Conservation (phyloP, 2,329 filamentous ascomycete species). For the Neophaeococcomyces aloes region DNA sequence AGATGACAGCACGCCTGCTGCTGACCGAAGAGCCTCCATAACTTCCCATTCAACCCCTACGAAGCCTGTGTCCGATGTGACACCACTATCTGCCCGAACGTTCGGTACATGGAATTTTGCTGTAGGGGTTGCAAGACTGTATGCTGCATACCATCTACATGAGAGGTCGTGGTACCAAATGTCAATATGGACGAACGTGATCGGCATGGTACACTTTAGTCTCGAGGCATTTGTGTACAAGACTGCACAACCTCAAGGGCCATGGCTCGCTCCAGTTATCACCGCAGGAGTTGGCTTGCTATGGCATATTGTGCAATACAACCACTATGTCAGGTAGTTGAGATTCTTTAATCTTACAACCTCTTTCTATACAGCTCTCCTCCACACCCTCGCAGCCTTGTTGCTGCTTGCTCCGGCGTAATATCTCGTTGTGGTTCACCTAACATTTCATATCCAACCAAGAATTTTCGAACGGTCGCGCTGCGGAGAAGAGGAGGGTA, state of each 20-base stretch:
- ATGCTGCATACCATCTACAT: conserved; percentile 72
- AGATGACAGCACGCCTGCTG: conserved; percentile 42
- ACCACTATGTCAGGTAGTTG: conserved; percentile 49
- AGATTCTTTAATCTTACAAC: conserved; percentile 23
- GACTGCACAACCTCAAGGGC: conserved; percentile 55
- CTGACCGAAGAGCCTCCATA: conserved; percentile 37
- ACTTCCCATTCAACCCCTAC: conserved; percentile 3
- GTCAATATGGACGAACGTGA: conserved; percentile 67
- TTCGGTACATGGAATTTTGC: conserved; percentile 86
- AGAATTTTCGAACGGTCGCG: conserved; percentile 87
- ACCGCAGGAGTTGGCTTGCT: conserved; percentile 45
- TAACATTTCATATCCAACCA: conserved; percentile 94
- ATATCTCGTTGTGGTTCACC: conserved; percentile 98
- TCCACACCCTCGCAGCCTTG: conserved; percentile 61
- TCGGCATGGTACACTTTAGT: conserved; percentile 68
- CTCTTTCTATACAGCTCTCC: conserved; percentile 75
- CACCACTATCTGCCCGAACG: conserved; percentile 63
- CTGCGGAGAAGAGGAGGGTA: conserved; percentile 88
- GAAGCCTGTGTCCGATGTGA: conserved; percentile 37
- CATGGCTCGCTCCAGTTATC: conserved; percentile 48
- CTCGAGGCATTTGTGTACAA: conserved; percentile 73
- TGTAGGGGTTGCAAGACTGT: conserved; percentile 64
- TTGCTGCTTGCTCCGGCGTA: conserved; percentile 88
- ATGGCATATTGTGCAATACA: conserved; percentile 60
- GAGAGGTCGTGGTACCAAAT: conserved; percentile 66